Percentiles rank a stretch among this genome's conserved stretches.
phyloP scores from a whole-genome alignment of 1,284 basidiomycete species.

The Peniophora sp. region DNA sequence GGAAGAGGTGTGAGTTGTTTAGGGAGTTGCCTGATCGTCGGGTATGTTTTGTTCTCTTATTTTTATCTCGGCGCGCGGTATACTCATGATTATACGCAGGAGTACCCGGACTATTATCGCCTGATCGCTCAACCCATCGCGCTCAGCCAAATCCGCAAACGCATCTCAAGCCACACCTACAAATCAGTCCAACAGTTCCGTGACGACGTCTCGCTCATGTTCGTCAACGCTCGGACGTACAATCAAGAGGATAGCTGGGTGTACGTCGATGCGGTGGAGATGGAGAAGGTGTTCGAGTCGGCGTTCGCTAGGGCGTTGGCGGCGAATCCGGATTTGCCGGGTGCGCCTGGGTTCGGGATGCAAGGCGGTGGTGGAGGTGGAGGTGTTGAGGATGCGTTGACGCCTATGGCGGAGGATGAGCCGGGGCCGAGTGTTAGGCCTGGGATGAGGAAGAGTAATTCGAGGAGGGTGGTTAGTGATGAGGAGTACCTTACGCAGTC shows the following conservation, averaged over 20 bases:
- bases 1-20: conserved; percentile 81
- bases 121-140: conserved; percentile 74
- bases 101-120: conserved; percentile 85
- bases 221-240: conserved; percentile 87
- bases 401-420: conserved; percentile 73
- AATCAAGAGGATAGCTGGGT: conserved; percentile 90
- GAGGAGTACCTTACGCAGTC: conserved; percentile 45
- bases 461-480: conserved; percentile 69
- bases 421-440: conserved; percentile 35
- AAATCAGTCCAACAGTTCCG: conserved; percentile 70
- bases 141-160: conserved; percentile 82
- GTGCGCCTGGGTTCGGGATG: conserved; percentile 39
- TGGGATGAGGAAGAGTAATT: conserved; percentile 38
- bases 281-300: conserved; percentile 79
- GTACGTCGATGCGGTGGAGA: conserved; percentile 87
- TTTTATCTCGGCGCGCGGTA: background rate
- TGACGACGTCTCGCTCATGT: conserved; percentile 86
- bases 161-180: conserved; percentile 67
- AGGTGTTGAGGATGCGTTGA: conserved; percentile 55
- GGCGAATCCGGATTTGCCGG: conserved; percentile 63
- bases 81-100: conserved; percentile 35
- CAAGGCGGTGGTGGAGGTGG: conserved; percentile 22
- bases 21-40: conserved; percentile 70
- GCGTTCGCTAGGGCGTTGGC: conserved; percentile 50
- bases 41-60: conserved; percentile 30